Evolutionary conservation across 1,139 yeast species (phyloP), one percentile per base, ranked within the genome.

Genomic region (Groenewaldozyma auringiensis): DNA sequence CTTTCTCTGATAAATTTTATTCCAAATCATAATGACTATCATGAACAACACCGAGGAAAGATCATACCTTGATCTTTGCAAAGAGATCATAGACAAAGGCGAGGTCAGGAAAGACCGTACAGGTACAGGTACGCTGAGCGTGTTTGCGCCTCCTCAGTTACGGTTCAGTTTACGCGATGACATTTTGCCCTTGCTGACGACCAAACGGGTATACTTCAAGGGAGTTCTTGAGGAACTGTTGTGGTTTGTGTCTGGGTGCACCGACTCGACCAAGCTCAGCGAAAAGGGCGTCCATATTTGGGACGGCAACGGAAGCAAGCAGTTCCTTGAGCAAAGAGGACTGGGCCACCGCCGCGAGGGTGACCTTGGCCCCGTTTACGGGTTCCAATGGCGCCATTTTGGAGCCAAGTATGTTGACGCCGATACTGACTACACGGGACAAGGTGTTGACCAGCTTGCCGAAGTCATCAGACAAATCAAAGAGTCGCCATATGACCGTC

Each of bases 251-350:
- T 72, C 79, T 2, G 98, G 97, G 1, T 78, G 83, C 53, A 92
- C 99, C 0, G 95, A 89, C 61, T 94, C 94, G 21, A 83, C 81
- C 55, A 72, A 76, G 53, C 70, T 92, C 40, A 70, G 83, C 17
- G 94, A 82, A 3, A 76, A 83, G 55, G 96, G 95, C 27, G 94
- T 92, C 18, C 88, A 80, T 61, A 92, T 92, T 47, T 92, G 99
- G 99, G 97, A 94, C 64, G 98, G 98, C 18, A 94, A 92, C 61
- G 98, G 98, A n/a, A 84, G 95, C 25, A 74, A 96, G 52, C 95
- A 87, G 65, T 92, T 78, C 63, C 70, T 92, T 48, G 97, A 92
- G 62, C 75, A 78, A 9, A 68, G 88, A 37, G 98, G 98, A 0
- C 74, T 92, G 42, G 72, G 74, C 0, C 73, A 85, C 49, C 79